Conservation (phyloP, 108 stramenopile species). For the Stephanodiscus triporus region DNA sequence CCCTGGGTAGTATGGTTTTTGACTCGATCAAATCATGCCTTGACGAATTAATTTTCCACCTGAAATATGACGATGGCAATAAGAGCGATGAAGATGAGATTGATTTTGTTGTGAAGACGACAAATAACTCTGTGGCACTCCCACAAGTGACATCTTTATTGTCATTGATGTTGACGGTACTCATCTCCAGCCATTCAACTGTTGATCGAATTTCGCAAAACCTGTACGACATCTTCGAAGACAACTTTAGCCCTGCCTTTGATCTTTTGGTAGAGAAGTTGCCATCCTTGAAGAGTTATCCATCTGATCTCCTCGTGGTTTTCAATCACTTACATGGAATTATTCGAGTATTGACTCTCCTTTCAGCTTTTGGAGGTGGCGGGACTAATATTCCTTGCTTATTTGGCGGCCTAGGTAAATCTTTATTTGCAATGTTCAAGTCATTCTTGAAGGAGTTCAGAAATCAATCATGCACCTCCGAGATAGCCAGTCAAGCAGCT, state of each 20-base stretch:
- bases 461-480: slow-evolving; percentile 20
- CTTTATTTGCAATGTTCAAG: slow-evolving; percentile 36
- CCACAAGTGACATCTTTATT: slow-evolving; percentile 36
- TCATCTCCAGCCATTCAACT: slow-evolving; percentile 30
- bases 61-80: slow-evolving; percentile 24
- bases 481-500: neutral
- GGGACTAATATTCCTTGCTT: slow-evolving; percentile 15
- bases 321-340: slow-evolving; percentile 44
- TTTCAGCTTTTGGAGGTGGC: slow-evolving; percentile 16
- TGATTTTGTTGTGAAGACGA: neutral
- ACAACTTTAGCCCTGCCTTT: slow-evolving; percentile 30
- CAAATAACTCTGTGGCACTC: slow-evolving; percentile 1
- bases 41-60: slow-evolving; percentile 37
- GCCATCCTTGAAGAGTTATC: slow-evolving; percentile 18
- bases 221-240: slow-evolving; percentile 26
- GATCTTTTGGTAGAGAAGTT: slow-evolving; percentile 30
- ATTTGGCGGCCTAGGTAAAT: slow-evolving; percentile 28
- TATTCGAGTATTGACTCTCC: slow-evolving; percentile 27
- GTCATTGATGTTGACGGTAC: slow-evolving; percentile 21
- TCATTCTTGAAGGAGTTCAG: slow-evolving; percentile 33
- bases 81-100: slow-evolving; percentile 31
- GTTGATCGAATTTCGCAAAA: slow-evolving; percentile 20
- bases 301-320: slow-evolving; percentile 28
- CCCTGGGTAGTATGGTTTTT: slow-evolving; percentile 22
- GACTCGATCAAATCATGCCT: slow-evolving; percentile 22